phyloP scores from a whole-genome alignment of 1,284 basidiomycete species.

The Athelia sp. region DNA sequence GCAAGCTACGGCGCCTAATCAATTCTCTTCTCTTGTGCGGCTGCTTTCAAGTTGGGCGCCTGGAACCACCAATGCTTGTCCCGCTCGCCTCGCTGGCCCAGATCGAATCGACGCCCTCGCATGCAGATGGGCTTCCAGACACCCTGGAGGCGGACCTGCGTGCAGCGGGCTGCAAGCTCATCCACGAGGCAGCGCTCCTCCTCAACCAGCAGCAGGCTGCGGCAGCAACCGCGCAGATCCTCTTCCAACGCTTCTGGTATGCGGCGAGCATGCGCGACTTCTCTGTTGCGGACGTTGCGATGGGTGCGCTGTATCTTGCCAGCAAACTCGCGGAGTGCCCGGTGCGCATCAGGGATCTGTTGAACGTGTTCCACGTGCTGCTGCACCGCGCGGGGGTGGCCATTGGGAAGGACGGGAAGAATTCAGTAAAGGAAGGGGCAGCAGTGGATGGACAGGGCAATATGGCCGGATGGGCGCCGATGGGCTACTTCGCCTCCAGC shows the following conservation, averaged over 20 bases:
- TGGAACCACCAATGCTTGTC: background rate
- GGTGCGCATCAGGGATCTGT: constrained; percentile 85
- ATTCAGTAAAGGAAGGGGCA: background rate
- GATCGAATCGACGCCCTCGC: constrained; percentile 75
- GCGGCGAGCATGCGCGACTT: constrained; percentile 78
- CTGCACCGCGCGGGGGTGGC: constrained; percentile 56
- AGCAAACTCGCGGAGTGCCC: constrained; percentile 96
- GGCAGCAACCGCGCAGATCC: constrained; percentile 92
- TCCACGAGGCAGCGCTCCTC: constrained; percentile 91
- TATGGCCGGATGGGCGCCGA: constrained; percentile 63
- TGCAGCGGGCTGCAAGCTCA: constrained; percentile 86
- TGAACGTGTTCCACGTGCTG: constrained; percentile 91
- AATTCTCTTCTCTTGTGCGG: no score
- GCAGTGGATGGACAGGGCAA: constrained; percentile 19
- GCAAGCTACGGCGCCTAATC: no score
- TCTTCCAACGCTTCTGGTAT: constrained; percentile 97
- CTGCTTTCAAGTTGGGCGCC: no score
- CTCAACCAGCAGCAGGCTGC: constrained; percentile 95
- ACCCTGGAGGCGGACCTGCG: constrained; percentile 85
- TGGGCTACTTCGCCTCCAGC: constrained; percentile 79
- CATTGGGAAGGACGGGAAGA: constrained; percentile 10
- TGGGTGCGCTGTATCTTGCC: constrained; percentile 91
- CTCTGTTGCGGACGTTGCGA: constrained; percentile 73
- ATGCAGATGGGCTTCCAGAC: constrained; percentile 73
- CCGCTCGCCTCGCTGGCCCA: constrained; percentile 83